phyloP scores from a whole-genome alignment of 2,329 filamentous ascomycete genomes.

The Chaetomium strumarium region DNA sequence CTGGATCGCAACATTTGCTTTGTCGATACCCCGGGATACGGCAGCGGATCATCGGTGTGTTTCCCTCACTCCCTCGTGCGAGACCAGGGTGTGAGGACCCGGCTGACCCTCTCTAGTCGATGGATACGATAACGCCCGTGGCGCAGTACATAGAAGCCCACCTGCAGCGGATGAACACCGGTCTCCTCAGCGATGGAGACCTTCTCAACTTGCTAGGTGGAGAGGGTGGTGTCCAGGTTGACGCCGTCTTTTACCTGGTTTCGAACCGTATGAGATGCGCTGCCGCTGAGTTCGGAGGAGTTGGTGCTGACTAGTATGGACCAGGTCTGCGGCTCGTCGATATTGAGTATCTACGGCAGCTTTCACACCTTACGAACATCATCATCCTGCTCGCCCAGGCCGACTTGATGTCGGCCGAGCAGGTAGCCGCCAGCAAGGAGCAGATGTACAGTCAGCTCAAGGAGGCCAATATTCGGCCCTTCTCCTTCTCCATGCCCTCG shows the following conservation, averaged over 20 bases:
- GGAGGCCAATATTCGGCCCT: constrained; percentile 54
- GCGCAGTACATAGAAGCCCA: constrained; percentile 68
- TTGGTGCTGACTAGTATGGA: constrained; percentile 23
- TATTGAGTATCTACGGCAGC: constrained; percentile 62
- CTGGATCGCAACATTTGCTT: constrained; percentile 92
- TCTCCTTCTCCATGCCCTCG: constrained; percentile 51
- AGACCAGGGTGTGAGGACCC: not conserved
- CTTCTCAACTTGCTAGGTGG: constrained; percentile 72
- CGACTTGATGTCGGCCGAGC: constrained; percentile 58
- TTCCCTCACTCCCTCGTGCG: not conserved
- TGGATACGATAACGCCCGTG: constrained; percentile 54
- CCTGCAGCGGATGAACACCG: constrained; percentile 56
- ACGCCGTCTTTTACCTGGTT: constrained; percentile 79
- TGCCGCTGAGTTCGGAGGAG: not conserved
- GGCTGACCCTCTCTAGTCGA: constrained; percentile 33
- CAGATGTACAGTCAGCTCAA: constrained; percentile 51
- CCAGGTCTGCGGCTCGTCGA: constrained; percentile 57
- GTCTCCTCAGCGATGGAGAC: constrained; percentile 65
- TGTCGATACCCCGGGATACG: constrained; percentile 71
- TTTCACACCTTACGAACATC: constrained; percentile 73
- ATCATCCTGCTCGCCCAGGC: constrained; percentile 75
- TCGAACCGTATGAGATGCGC: constrained; percentile 52
- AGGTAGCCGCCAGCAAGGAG: constrained; percentile 55
- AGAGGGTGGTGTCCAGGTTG: constrained; percentile 75
- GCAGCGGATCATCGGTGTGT: constrained; percentile 47